phyloP scores from a whole-genome alignment of 352 stramenopile species.

The Poterioochromonas sp. region DNA sequence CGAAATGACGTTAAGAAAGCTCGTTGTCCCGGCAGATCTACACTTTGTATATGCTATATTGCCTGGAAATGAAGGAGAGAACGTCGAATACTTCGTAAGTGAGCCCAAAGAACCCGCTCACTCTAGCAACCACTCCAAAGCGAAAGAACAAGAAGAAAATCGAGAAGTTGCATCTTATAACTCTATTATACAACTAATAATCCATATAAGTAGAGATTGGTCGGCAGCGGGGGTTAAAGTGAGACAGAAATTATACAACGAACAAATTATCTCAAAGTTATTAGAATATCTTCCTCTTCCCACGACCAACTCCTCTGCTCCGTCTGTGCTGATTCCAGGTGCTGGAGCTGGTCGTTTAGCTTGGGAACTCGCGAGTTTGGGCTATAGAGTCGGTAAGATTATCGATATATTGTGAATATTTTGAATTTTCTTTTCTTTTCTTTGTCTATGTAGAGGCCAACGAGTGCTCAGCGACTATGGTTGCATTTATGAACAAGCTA shows the following conservation, averaged over 20 bases:
- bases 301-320: not conserved
- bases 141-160: not conserved
- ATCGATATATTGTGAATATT: not conserved
- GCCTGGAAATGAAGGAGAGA: not conserved
- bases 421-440: not conserved
- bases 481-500: not conserved
- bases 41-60: not conserved
- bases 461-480: not conserved
- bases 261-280: not conserved
- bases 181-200: not conserved
- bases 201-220: not conserved
- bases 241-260: not conserved
- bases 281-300: not conserved
- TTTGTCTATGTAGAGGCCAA: slow-evolving; percentile 6
- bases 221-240: not conserved
- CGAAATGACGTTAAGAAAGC: not conserved
- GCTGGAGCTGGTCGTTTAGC: not conserved
- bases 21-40: not conserved
- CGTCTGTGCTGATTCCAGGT: not conserved
- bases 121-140: not conserved
- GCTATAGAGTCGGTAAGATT: not conserved
- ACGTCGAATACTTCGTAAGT: not conserved
- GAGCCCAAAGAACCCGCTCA: not conserved
- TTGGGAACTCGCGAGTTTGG: not conserved
- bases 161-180: not conserved